Evolutionary conservation across 768 basidiomycete genomes (phyloP).

Genomic region (Kockovaella imperatae): DNA sequence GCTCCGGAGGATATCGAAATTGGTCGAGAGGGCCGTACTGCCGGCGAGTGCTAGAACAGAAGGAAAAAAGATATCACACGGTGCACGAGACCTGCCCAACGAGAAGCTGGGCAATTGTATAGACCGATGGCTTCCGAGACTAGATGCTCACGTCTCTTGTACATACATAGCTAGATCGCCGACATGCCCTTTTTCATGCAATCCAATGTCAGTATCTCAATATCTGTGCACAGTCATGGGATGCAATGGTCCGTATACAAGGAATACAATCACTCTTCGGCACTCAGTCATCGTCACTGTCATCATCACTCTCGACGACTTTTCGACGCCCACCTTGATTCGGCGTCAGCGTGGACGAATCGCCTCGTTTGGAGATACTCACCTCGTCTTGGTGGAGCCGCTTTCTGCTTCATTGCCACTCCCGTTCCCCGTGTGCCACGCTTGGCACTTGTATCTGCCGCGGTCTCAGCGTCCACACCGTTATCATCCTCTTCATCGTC

Average conservation of each 20-base stretch:
- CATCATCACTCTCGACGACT: conserved; percentile 5
- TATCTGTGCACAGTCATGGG: no score
- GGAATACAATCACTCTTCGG: no score
- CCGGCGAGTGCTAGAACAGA: not conserved
- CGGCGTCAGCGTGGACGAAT: no score
- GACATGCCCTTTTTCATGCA: not conserved
- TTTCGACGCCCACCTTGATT: not conserved
- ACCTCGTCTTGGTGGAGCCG: conserved; percentile 5
- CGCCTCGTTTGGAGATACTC: not conserved
- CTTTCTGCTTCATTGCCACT: not conserved
- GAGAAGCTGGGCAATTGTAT: not conserved
- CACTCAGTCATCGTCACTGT: conserved; percentile 10
- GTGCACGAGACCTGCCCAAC: not conserved
- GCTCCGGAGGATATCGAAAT: not conserved
- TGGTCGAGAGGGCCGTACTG: not conserved
- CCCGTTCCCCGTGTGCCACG: not conserved
- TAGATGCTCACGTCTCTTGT: no score
- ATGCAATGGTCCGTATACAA: no score
- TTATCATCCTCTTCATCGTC: conserved; percentile 14
- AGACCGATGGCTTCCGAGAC: not conserved
- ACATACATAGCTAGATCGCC: not conserved
- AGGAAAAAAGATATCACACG: not conserved
- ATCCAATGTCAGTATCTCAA: no score
- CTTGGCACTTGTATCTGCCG: not conserved
- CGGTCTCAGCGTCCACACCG: not conserved